A percentile compares a stretch with the other conserved stretches of the same genome.
phyloP scores from a whole-genome alignment of 2,329 filamentous ascomycete species.

The Aureobasidium mangrovei region DNA sequence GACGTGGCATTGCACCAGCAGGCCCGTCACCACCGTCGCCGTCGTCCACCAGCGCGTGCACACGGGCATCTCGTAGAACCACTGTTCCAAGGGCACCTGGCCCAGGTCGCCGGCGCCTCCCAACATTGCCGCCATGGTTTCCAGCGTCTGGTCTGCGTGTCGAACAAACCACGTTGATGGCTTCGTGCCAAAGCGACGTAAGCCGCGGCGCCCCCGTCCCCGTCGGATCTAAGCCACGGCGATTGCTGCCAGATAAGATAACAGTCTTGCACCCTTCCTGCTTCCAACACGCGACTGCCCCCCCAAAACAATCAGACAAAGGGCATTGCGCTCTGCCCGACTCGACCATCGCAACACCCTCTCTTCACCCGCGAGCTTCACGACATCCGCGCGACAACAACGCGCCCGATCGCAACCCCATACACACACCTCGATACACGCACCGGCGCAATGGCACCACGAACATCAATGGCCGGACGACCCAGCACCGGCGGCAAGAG shows the following conservation, averaged over 20 bases:
- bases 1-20: constrained; percentile 86
- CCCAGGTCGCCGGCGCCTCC: constrained; percentile 37
- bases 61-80: constrained; percentile 98
- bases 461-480: constrained; percentile 15
- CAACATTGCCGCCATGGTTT: constrained; percentile 38
- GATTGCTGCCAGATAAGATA: constrained; percentile 10
- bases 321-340: neutral
- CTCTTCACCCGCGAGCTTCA: neutral
- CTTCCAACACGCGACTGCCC: no score
- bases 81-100: constrained; percentile 79
- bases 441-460: neutral
- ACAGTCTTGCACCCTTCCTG: neutral
- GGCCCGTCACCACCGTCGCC: constrained; percentile 77
- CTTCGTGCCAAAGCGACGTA: no score
- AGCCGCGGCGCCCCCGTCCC: no score
- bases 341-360: neutral
- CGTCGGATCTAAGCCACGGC: no score
- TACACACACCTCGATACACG: neutral
- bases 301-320: no score
- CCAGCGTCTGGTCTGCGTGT: neutral
- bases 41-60: constrained; percentile 97
- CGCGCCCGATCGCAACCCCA: neutral
- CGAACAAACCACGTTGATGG: no score
- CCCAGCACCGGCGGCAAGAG: constrained; percentile 22
- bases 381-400: neutral